Conservation (phyloP, 2,329 filamentous ascomycete species). For the Fusarium sp. region DNA sequence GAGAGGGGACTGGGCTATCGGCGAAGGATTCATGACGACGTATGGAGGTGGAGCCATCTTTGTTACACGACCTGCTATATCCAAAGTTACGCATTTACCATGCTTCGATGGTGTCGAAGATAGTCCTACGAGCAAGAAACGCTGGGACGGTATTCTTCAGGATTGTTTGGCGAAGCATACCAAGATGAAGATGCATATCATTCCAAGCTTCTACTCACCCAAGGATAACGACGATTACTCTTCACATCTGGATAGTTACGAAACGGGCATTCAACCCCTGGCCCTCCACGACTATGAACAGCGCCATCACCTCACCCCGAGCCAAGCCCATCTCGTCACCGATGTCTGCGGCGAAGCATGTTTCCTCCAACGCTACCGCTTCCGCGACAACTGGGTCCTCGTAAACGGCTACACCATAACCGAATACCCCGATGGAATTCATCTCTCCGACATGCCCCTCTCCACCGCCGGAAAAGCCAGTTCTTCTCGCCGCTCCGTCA, state of each 20-base stretch:
- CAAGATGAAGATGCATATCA: conserved; percentile 53
- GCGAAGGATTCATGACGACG: conserved; percentile 53
- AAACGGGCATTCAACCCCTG: conserved; percentile 56
- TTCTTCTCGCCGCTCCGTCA: conserved; percentile 33
- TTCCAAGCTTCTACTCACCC: conserved; percentile 58
- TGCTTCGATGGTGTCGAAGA: conserved; percentile 49
- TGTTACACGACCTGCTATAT: conserved; percentile 53
- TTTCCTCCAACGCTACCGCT: conserved; percentile 60
- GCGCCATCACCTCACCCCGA: conserved; percentile 55
- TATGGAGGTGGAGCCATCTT: conserved; percentile 60
- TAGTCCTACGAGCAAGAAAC: conserved; percentile 37
- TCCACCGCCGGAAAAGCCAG: conserved; percentile 11
- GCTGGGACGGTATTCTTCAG: conserved; percentile 58
- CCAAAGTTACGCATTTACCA: conserved; percentile 50
- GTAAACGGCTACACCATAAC: conserved; percentile 60
- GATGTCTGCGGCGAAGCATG: conserved; percentile 59
- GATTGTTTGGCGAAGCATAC: conserved; percentile 54
- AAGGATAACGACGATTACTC: conserved; percentile 48
- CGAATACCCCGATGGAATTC: conserved; percentile 55
- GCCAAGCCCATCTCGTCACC: conserved; percentile 56
- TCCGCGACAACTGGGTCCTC: conserved; percentile 60
- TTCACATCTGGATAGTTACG: conserved; percentile 49
- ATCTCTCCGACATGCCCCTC: conserved; percentile 38
- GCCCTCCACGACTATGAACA: conserved; percentile 55
- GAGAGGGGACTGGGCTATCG: conserved; percentile 55